Percentiles rank a stretch among this genome's conserved stretches.
phyloP scores from a whole-genome alignment of 179 eudicot species.

The Amaranthus tricolor region DNA sequence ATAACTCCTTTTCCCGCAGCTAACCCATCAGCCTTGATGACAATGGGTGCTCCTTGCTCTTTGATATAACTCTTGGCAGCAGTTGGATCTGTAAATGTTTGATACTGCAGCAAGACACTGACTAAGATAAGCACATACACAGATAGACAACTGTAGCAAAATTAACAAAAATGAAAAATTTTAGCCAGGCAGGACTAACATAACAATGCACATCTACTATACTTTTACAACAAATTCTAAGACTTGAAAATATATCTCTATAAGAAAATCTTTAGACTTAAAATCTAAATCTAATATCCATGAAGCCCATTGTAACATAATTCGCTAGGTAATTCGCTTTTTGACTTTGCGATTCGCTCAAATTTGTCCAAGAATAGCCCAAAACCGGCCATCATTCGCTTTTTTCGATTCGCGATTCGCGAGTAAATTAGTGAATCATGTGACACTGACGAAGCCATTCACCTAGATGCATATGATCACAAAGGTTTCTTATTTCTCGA shows the following conservation, averaged over 20 bases:
- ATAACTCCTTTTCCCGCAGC: conserved; percentile 97
- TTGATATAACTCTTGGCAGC: conserved; percentile 77
- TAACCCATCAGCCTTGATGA: conserved; percentile 86
- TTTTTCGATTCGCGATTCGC: no score
- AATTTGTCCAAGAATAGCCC: no score
- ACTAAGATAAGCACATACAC: conserved; percentile 9
- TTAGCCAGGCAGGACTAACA: background rate
- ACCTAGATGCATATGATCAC: background rate
- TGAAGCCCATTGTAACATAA: no score
- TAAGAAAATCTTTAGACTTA: background rate
- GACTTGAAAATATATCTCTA: background rate
- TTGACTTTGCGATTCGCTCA: no score
- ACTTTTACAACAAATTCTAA: background rate
- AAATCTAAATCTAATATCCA: background rate
- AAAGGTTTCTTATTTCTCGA: background rate
- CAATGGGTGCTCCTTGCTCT: conserved; percentile 88
- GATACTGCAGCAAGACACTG: conserved; percentile 57
- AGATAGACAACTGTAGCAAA: background rate
- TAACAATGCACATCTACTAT: background rate
- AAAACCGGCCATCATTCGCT: no score
- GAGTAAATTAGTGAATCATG: no score
- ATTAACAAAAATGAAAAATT: background rate
- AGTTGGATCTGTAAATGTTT: conserved; percentile 70
- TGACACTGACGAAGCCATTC: background rate
- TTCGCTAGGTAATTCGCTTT: no score